Evolutionary conservation across 805 yeast species (phyloP).

Genomic region (Candida maesae): DNA sequence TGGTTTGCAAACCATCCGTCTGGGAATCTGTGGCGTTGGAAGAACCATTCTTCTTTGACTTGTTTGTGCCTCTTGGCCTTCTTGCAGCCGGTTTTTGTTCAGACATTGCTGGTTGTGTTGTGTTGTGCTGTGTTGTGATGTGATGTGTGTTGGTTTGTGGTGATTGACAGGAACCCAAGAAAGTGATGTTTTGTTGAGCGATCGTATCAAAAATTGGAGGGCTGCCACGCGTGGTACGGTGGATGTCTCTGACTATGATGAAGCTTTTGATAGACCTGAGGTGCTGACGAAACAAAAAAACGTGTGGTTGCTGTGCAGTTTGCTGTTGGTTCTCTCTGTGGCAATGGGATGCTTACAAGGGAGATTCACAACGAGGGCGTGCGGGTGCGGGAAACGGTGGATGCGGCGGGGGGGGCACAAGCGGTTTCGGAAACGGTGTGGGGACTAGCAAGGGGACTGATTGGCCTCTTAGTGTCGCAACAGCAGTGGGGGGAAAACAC

Average conservation of each 20-base stretch:
- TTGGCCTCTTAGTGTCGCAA: background rate
- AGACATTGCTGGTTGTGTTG: conserved; percentile 21
- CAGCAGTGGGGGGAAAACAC: background rate
- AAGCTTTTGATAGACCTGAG: too few species aligned
- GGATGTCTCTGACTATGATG: conserved; percentile 5
- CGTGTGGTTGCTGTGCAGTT: too few species aligned
- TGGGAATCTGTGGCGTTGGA: conserved; percentile 22
- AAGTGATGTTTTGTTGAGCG: too few species aligned
- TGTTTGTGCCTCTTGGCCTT: conserved; percentile 38
- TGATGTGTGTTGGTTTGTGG: conserved; percentile 1
- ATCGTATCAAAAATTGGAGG: too few species aligned
- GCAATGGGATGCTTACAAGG: too few species aligned
- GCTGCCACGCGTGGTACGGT: background rate
- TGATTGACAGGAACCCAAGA: too few species aligned
- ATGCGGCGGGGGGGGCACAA: background rate
- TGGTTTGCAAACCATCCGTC: conserved; percentile 32
- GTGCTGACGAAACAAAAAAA: too few species aligned
- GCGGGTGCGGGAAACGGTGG: too few species aligned
- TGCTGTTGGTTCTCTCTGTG: conserved; percentile 1
- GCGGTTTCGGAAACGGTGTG: background rate
- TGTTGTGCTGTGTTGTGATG: conserved; percentile 5
- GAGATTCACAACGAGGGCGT: background rate
- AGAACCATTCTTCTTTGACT: conserved; percentile 36
- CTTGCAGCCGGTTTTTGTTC: conserved; percentile 17
- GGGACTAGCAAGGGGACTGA: background rate